Percentiles rank a stretch among this genome's conserved stretches.
Conservation (phyloP, 164 flowering plant species). For the Saururus chinensis region DNA sequence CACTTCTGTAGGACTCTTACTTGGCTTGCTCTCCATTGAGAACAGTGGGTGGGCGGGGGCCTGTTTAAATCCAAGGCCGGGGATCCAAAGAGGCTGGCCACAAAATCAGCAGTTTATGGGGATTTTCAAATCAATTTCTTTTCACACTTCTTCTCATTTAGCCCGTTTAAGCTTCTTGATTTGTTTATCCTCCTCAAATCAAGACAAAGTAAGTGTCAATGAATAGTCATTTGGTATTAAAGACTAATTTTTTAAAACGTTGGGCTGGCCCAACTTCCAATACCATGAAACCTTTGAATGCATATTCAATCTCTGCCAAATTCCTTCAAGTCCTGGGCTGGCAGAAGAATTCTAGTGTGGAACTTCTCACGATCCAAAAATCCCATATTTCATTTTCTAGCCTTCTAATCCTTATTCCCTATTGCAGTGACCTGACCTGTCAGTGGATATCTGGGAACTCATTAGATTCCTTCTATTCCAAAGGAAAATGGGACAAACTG, state of each 20-base stretch:
- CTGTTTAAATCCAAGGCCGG: conserved; percentile 30
- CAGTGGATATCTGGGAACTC: conserved; percentile 18
- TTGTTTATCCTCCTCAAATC: conserved; percentile 13
- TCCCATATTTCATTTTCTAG: conserved; percentile 51
- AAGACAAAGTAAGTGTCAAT: conserved; percentile 41
- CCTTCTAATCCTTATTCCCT: conserved; percentile 49
- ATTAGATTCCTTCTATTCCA: conserved; percentile 6
- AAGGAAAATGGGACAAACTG: neutral
- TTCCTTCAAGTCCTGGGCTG: conserved; percentile 9
- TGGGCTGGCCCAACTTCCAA: conserved; percentile 35
- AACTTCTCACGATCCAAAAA: conserved; percentile 54
- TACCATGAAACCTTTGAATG: conserved; percentile 21
- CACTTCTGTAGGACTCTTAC: conserved; percentile 21
- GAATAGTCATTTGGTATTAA: conserved; percentile 5
- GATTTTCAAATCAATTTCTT: conserved; percentile 24
- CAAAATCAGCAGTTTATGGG: conserved; percentile 38
- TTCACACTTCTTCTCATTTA: conserved; percentile 12
- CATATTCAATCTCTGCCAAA: conserved; percentile 21
- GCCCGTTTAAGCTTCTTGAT: conserved; percentile 12
- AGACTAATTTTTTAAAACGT: conserved; percentile 16
- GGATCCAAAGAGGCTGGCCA: conserved; percentile 50
- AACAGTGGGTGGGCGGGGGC: conserved; percentile 6
- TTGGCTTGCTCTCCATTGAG: conserved; percentile 10
- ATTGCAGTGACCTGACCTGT: conserved; percentile 32
- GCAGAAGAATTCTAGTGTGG: neutral